phyloP scores from a whole-genome alignment of 2,329 filamentous ascomycete species.

The Nakataea oryzae region DNA sequence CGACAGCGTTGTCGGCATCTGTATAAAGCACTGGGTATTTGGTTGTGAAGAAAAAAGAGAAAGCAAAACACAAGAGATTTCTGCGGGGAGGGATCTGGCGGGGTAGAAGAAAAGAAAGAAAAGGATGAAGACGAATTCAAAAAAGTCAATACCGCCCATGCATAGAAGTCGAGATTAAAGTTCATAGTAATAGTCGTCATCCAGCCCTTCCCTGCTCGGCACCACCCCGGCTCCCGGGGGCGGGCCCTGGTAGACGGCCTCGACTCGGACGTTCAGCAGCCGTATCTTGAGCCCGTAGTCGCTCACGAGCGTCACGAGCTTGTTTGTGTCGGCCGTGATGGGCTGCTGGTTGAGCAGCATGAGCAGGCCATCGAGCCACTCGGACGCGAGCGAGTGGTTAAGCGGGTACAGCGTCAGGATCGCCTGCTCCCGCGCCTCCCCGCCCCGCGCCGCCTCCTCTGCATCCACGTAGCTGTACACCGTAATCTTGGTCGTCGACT shows the following conservation, averaged over 20 bases:
- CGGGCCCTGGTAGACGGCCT: constrained; percentile 60
- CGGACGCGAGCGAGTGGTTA: constrained; percentile 74
- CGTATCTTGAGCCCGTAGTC: constrained; percentile 91
- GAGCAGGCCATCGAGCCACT: constrained; percentile 91
- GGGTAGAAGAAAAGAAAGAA: constrained; percentile 3
- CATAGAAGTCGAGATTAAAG: constrained; percentile 28
- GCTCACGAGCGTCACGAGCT: constrained; percentile 73
- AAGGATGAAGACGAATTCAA: neutral
- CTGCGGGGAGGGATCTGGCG: constrained; percentile 7
- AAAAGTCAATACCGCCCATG: no score
- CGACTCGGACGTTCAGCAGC: constrained; percentile 80
- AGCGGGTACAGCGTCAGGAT: constrained; percentile 76
- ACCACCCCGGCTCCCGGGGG: constrained; percentile 62
- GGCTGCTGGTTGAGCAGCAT: constrained; percentile 93
- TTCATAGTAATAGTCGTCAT: constrained; percentile 92
- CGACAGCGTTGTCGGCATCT: neutral
- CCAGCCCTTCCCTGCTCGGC: constrained; percentile 73
- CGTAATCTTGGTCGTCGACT: constrained; percentile 74
- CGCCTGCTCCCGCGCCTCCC: constrained; percentile 50
- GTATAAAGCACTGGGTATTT: neutral
- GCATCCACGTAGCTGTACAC: constrained; percentile 62
- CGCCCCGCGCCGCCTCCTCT: constrained; percentile 21
- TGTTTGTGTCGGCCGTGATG: constrained; percentile 93
- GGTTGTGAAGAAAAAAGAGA: neutral
- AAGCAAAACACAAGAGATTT: neutral